Conservation (phyloP, 2,329 filamentous ascomycete genomes). For the Phaeosphaeriaceae sp. region DNA sequence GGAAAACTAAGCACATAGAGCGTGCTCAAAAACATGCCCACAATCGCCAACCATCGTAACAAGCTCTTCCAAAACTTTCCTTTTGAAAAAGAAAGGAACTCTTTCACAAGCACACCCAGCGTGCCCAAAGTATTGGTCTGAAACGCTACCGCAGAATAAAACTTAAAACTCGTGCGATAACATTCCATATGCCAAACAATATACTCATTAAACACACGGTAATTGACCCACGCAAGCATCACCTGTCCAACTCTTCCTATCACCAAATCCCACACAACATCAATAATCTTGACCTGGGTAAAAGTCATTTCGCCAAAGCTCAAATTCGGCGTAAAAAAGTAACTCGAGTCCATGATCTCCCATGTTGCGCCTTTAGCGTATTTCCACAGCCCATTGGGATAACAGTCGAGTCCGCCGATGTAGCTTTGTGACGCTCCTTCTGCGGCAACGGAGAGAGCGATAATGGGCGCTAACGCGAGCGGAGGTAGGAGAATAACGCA, state of each 20-base stretch:
- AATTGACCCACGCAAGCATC: conserved; percentile 43
- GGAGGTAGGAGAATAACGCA: conserved; percentile 24
- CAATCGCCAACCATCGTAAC: conserved; percentile 42
- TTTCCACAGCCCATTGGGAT: conserved; percentile 42
- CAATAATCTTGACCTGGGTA: conserved; percentile 46
- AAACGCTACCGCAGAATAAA: conserved; percentile 37
- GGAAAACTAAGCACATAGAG: conserved; percentile 46
- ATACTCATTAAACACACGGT: conserved; percentile 47
- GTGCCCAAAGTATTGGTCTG: conserved; percentile 37
- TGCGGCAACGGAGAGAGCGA: conserved; percentile 35
- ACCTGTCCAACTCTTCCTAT: conserved; percentile 46
- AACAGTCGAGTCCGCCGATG: conserved; percentile 35
- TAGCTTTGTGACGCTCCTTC: conserved; percentile 36
- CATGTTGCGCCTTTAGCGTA: conserved; percentile 35
- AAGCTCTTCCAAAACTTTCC: conserved; percentile 26
- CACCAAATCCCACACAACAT: conserved; percentile 48
- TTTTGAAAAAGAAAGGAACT: conserved; percentile 33
- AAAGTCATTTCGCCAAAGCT: conserved; percentile 43
- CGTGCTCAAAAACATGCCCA: conserved; percentile 40
- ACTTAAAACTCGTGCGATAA: conserved; percentile 38
- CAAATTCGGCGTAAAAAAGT: conserved; percentile 43
- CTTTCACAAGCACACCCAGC: conserved; percentile 39
- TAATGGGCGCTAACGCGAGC: conserved; percentile 30
- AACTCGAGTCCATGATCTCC: conserved; percentile 44
- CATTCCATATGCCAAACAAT: conserved; percentile 45